Base-by-base conservation (phyloP, 352 stramenopile genomes). In the Pythium phragmitis region DNA sequence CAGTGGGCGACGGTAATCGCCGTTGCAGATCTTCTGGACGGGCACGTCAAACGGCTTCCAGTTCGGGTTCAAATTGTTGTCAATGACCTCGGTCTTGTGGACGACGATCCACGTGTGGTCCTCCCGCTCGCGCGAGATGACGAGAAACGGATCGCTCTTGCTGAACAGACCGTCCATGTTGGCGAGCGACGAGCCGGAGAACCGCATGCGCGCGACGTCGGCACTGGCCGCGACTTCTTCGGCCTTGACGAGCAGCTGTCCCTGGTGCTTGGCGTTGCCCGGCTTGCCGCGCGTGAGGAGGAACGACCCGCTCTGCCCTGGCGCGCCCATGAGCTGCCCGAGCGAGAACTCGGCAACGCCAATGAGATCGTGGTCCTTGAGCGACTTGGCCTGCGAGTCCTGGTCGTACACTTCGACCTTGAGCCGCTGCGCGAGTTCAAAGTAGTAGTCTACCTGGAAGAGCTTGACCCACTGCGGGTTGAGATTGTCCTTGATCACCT, bases 351-450 rank as follows among this genome's bases (percentile, higher is more conserved):
- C 72, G 47, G 72, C 75, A 2, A 70, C 66, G 33, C 87, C 89
- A 37, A 97, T 90, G 59, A 85, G 82, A 57, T 90, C 88, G 41
- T 96, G 76, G 13, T 89, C 74, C 21, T 77, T 79, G 59, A 84
- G 75, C 51, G 81, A 84, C 19, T 76, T 75, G 13, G 77, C 68
- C 19, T 74, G 75, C 37, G 75, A 85, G 76, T 98, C 89, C 67
- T 92, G 72, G 72, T 96, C 84, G 52, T 93, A 97, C 3, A 97
- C 77, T 37, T 92, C 82, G 57, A 98, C 80, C 49, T 89, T 81
- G 34, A 96, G 73, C 6, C 82, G 77, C 68, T 98, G 91, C 64
- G 91, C 68, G n/a, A 74, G 54, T 71, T 97, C 82, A 63, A 97
- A 97, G 60, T 77, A 76, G 68, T 84, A 98, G 49, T 93, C 85